Evolutionary conservation across 441 rosid genomes (phyloP).

Genomic region (Populus hybrid): DNA sequence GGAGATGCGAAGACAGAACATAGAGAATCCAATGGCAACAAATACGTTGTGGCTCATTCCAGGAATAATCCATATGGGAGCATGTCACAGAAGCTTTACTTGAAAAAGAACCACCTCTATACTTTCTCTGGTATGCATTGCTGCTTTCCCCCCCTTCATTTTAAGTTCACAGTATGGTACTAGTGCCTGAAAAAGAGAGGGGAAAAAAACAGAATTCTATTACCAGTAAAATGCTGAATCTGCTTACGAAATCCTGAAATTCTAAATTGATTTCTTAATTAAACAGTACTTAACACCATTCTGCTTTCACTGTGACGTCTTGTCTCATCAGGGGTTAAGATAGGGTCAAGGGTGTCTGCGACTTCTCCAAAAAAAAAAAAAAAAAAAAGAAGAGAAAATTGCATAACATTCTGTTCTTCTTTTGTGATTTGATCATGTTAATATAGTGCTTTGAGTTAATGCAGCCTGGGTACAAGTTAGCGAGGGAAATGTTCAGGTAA

Average conservation of each 20-base stretch:
- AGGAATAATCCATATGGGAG: conserved; percentile 45
- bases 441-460: background rate
- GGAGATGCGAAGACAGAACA: conserved; percentile 55
- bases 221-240: background rate
- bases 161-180: too few relatives aligned
- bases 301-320: too few relatives aligned
- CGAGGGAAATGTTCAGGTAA: conserved; percentile 38
- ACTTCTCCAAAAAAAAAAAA: too few relatives aligned
- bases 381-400: background rate
- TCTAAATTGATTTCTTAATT: too few relatives aligned
- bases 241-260: too few relatives aligned
- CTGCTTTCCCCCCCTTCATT: too few relatives aligned
- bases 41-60: conserved; percentile 47
- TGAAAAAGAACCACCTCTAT: conserved; percentile 43
- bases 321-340: too few relatives aligned
- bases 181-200: too few relatives aligned
- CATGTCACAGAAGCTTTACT: conserved; percentile 48
- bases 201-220: background rate
- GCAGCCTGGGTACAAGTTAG: conserved; percentile 76
- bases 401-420: background rate
- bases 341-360: too few relatives aligned
- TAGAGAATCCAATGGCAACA: conserved; percentile 38
- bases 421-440: background rate
- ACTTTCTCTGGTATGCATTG: conserved; percentile 58
- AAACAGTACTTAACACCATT: too few relatives aligned